Percentiles rank a stretch among this genome's conserved stretches.
These are phyloP conservation scores for Haematococcus sp. DNA, from an alignment of 139 green algal species.

Conservation along the genomic window DNA sequence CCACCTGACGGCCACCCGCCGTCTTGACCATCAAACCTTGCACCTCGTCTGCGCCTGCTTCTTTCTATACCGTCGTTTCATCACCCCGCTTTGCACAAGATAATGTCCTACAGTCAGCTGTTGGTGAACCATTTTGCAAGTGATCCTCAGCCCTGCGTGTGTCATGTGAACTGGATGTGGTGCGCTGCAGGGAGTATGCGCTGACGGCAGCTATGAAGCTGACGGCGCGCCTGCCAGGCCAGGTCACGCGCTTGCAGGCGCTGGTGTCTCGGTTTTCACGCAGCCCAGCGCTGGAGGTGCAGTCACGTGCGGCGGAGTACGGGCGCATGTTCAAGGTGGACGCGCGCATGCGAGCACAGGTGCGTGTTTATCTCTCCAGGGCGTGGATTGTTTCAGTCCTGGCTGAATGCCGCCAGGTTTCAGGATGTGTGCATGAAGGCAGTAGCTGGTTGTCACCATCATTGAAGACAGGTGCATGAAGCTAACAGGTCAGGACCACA, in stretches of 20 bases:
- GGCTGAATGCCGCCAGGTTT: no score
- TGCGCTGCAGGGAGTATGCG: slow-evolving; percentile 66
- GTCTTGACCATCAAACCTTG: no score
- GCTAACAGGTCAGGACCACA: no score
- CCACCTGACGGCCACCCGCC: no score
- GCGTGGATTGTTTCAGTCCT: no score
- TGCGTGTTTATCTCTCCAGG: no score
- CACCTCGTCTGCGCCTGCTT: no score
- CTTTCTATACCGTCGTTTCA: no score
- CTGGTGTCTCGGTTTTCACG: slow-evolving; percentile 54
- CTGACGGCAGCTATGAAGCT: slow-evolving; percentile 89
- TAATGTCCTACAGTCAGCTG: no score
- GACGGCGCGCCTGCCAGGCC: slow-evolving; percentile 54
- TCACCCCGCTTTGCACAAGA: no score
- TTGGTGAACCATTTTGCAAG: no score
- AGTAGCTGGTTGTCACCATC: not conserved
- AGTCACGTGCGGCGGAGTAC: slow-evolving; percentile 48
- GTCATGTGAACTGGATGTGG: not conserved
- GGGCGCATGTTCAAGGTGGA: slow-evolving; percentile 19
- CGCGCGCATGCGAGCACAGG: not conserved
- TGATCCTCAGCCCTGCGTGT: no score
- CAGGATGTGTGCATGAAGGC: not conserved
- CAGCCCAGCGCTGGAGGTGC: slow-evolving; percentile 73
- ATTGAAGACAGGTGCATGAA: not conserved
- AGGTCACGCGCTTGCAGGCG: slow-evolving; percentile 41